Evolutionary conservation across 2,329 filamentous ascomycete species (phyloP), one percentile per base, ranked within the genome.

Genomic region (Aureobasidium sp.): DNA sequence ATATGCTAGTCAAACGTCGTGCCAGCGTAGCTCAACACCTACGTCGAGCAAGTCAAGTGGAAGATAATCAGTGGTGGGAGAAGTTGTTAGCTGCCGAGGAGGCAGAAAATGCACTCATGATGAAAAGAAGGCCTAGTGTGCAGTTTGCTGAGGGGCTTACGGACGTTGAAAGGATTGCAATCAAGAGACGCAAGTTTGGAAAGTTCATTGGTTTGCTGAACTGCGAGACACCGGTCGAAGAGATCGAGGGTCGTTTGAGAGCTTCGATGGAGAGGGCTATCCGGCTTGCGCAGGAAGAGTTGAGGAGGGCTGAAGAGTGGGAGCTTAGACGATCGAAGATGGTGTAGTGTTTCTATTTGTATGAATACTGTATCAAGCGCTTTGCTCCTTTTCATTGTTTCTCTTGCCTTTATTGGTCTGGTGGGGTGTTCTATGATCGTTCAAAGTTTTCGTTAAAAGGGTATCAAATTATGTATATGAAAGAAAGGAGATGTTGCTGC

Each of bases 151-250:
- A 68, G 13, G 67, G 68, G 1, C 36, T 79, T 51, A 73, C 59
- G 2, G 73, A 75, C 7, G 67, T 73, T 24, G 75, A 78, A 62
- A 65, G 77, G 46, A 66, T 79, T 10, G 69, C 72, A 53, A 74
- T 79, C 63, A 92, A 92, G 79, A 80, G 88, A 65, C 78, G 87
- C 65, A 85, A 86, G 74, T 84, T 91, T 70, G 88, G 88, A 50
- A 79, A 83, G 67, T 92, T 92, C 67, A 90, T 91, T 70, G 88
- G 88, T 13, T 76, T 92, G 62, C 76, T 84, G 56, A 87, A 86
- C 1, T 83, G 82, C 68, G 81, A 84, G 66, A 82, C 79, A 36
- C 82, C 82, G 24, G 66, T 71, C 4, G 76, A 76, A 72, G 77
- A 80, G 69, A 76, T 77, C 65, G 74, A 76, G 48, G 69, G 75